Base-by-base conservation (phyloP, 768 basidiomycete genomes). In the Trametes cinnabarina region DNA sequence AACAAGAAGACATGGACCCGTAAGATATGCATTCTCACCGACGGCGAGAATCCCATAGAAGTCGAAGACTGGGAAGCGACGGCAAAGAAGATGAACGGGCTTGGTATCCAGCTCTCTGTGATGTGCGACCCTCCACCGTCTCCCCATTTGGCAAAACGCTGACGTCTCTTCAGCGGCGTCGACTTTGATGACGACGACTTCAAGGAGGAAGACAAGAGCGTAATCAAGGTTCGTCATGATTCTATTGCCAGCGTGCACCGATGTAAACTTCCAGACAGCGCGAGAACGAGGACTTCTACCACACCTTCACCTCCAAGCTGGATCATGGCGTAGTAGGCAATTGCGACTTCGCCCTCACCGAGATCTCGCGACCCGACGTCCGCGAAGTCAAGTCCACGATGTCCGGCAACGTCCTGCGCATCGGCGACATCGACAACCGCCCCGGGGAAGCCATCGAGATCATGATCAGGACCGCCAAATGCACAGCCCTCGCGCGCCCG, bases 141-240 rank as follows among this genome's bases (percentile, higher is more conserved):
- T 5, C 46, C 15, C 11, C 12, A 15, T 55, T 19, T 43, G 44
- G 65, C 20, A 62, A 23, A 12, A 3, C 28, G 6, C 37, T 30
- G 8, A 57, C n/a, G 12, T 37, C 35, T 32, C 30, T 4, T 32
- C 63, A 95, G 93, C n/a, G 93, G 94, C 5, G 79, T 94, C 41
- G 91, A 94, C 71, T 95, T 96, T 72, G 91, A 85, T 60, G 90
- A 93, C 64, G 84, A 86, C 35, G 82, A 84, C 0, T 89, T 81
- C 66, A 69, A 75, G 10, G 87, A 93, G 68, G 79, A 86, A 50
- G 74, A 83, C 61, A 95, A 96, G 69, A 76, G 83, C 6, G 56
- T 76, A 4, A 81, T 84, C 50, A 96, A 96, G 82, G 95, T 92
- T 61, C 28, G 62, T 61, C 22, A 25, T 46, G 43, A 28, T 17